A percentile compares a stretch with the other conserved stretches of the same genome.
Evolutionary conservation across 2,329 filamentous ascomycete species (phyloP).

Genomic region (Apiospora hydei): DNA sequence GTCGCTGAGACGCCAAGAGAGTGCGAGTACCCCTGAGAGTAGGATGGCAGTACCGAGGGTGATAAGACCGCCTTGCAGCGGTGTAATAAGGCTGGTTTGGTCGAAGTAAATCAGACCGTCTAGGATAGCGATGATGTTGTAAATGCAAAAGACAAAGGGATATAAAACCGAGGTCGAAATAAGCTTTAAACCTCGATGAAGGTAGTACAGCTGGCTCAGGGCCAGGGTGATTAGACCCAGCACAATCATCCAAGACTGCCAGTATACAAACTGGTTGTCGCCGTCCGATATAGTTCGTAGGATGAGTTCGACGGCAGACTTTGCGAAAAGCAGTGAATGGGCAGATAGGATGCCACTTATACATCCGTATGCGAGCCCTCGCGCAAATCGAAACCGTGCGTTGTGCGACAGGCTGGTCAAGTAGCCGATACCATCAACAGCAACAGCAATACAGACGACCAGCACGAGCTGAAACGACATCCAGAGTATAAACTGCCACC

Average conservation of each 20-base stretch:
- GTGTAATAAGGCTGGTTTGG: conserved; percentile 81
- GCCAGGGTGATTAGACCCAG: conserved; percentile 82
- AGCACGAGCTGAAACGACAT: conserved; percentile 81
- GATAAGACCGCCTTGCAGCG: conserved; percentile 80
- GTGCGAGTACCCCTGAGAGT: conserved; percentile 83
- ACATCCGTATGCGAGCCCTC: conserved; percentile 87
- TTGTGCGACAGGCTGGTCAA: conserved; percentile 64
- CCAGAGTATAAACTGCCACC: conserved; percentile 84
- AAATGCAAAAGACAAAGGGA: conserved; percentile 96
- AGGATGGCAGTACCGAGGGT: conserved; percentile 86
- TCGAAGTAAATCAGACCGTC: conserved; percentile 97
- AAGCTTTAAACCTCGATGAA: conserved; percentile 91
- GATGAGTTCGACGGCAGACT: conserved; percentile 93
- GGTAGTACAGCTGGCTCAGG: conserved; percentile 90
- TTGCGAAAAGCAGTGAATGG: conserved; percentile 90
- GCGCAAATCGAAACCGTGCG: conserved; percentile 74
- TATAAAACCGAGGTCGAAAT: conserved; percentile 96
- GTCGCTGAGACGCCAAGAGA: conserved; percentile 92
- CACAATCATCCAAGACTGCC: conserved; percentile 93
- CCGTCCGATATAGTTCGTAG: conserved; percentile 85
- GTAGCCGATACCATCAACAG: conserved; percentile 63
- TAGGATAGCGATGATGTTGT: conserved; percentile 98
- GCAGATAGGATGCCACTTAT: conserved; percentile 94
- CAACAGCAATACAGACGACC: conserved; percentile 71
- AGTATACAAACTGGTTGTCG: conserved; percentile 92